Evolutionary conservation across 2,329 filamentous ascomycete genomes (phyloP), one percentile per base, ranked within the genome.

Genomic region (Aphanoascus verrucosus): DNA sequence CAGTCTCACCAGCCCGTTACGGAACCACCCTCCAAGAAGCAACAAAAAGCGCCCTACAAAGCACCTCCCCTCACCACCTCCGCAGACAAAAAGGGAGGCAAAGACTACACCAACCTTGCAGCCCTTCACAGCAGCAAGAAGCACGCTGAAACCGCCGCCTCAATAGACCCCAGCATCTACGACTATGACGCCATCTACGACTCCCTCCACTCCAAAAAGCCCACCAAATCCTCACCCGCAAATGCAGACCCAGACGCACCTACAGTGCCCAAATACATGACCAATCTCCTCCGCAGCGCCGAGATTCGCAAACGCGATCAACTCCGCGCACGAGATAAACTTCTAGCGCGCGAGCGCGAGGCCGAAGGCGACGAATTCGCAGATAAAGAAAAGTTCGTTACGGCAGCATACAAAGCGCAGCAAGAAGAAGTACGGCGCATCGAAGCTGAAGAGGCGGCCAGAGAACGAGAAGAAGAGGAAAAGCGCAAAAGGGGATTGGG

Each of bases 301-400:
- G 78, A 82, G 56, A 67, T 78, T 32, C 76, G 81, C 9, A 83
- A 84, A 63, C 78, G 81, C 47, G 81, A 84, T 61, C 79, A 81
- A 58, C 65, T 81, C 48, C 74, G 81, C 6, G 81, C 81, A 15
- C 73, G 76, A 35, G 81, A 84, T 63, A 81, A 81, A 57, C 63
- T 80, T 54, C 62, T 84, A 11, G 76, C 79, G 49, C 74, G 74
- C 55, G 81, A 84, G 62, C 74, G 81, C 28, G 81, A 84, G 60
- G 76, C 75, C 0, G 81, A 84, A 61, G 81, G 81, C n/a, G 81
- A 84, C 47, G 79, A 81, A 56, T 84, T 81, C 56, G 79, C 75
- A 0, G 81, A 83, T 60, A 84, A 83, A 63, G 81, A 84, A 65
- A 82, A 78, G 62, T 84, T 84, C 57, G 81, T 84, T 41, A 84